Evolutionary conservation across 352 stramenopile genomes (phyloP).

Genomic region (Globisporangium mamillatum): DNA sequence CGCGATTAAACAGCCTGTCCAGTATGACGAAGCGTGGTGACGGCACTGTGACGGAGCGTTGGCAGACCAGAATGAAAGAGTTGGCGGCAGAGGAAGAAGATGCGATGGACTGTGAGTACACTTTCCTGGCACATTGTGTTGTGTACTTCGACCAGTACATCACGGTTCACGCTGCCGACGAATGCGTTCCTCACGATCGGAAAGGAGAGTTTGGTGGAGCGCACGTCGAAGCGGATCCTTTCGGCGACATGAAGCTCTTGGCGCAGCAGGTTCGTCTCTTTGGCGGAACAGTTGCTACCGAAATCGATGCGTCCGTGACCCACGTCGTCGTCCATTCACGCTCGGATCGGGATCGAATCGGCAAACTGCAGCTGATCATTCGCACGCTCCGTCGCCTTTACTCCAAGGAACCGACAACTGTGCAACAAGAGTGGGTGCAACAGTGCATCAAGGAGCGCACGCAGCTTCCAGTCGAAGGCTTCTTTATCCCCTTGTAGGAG

Average conservation of each 20-base stretch:
- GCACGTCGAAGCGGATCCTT: conserved; percentile 22
- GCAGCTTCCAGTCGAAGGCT: conserved; percentile 57
- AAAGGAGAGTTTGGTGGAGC: neutral
- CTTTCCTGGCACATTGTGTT: conserved; percentile 73
- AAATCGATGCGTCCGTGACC: conserved; percentile 51
- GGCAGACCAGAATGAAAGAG: conserved; percentile 42
- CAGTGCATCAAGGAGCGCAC: conserved; percentile 37
- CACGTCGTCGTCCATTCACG: conserved; percentile 50
- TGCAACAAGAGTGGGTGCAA: conserved; percentile 63
- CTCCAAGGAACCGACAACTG: conserved; percentile 44
- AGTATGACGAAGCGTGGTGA: neutral
- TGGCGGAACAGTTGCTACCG: conserved; percentile 34
- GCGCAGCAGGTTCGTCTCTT: conserved; percentile 62
- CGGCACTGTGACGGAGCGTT: conserved; percentile 22
- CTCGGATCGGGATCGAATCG: conserved; percentile 27
- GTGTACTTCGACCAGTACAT: conserved; percentile 56
- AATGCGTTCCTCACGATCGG: neutral
- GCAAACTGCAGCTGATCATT: conserved; percentile 41
- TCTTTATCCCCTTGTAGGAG: conserved; percentile 48
- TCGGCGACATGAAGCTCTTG: conserved; percentile 43
- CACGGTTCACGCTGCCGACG: conserved; percentile 12
- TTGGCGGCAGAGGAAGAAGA: conserved; percentile 61
- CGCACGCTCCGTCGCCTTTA: conserved; percentile 42
- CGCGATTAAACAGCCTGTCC: neutral
- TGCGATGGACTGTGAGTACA: conserved; percentile 61